Percentiles rank a stretch among this genome's conserved stretches.
Evolutionary conservation across 2,329 filamentous ascomycete species (phyloP).

Genomic region (Penicillium sp.): DNA sequence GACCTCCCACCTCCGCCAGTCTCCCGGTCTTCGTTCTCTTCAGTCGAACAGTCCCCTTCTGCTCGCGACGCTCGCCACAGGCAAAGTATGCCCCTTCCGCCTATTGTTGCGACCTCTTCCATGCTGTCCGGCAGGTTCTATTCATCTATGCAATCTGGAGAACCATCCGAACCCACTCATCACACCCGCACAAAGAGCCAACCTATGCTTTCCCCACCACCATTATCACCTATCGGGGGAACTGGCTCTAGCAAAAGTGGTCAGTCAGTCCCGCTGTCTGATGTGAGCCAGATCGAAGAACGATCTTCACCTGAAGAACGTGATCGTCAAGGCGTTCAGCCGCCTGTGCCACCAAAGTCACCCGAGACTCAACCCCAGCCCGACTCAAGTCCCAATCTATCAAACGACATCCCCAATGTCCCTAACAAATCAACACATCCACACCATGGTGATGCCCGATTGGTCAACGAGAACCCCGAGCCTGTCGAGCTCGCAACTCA

Average conservation of each 20-base stretch:
- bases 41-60: not conserved
- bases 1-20: not conserved
- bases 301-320: not conserved
- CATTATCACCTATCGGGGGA: conserved; percentile 15
- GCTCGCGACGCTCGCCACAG: conserved; percentile 12
- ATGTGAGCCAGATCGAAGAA: conserved; percentile 5
- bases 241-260: conserved; percentile 11
- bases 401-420: conserved; percentile 11
- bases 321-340: not conserved
- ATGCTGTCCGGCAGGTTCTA: conserved; percentile 23
- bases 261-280: conserved; percentile 4
- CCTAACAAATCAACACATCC: conserved; percentile 23
- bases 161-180: not conserved
- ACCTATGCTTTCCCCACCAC: conserved; percentile 9
- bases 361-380: not conserved
- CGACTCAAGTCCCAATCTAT: not conserved
- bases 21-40: conserved; percentile 1
- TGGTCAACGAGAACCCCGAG: conserved; percentile 28
- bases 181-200: conserved; percentile 15
- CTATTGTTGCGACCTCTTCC: conserved; percentile 6
- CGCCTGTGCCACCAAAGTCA: not conserved
- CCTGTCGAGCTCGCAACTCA: conserved; percentile 42
- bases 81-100: conserved; percentile 14
- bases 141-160: conserved; percentile 17
- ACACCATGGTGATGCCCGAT: conserved; percentile 28